Evolutionary conservation across 805 yeast species (phyloP).

Genomic region (Starmerella stigmatis): DNA sequence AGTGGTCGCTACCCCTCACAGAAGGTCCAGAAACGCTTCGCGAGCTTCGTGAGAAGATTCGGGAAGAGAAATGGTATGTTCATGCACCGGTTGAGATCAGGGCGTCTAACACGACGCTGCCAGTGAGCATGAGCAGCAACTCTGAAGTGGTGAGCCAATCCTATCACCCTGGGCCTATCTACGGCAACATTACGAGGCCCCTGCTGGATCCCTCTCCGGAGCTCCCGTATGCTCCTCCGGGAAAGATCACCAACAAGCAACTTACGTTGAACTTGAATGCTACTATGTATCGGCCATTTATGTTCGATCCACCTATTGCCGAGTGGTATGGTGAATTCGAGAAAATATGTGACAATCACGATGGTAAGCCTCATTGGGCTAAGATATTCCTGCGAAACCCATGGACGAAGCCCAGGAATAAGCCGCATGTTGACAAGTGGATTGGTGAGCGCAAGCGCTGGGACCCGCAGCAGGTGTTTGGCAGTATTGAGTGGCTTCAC

Average conservation of each 20-base stretch:
- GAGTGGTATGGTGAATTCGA: conserved; percentile 83
- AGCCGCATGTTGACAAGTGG: conserved; percentile 52
- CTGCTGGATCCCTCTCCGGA: conserved; percentile 70
- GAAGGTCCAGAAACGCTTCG: conserved; percentile 64
- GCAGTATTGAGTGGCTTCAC: conserved; percentile 72
- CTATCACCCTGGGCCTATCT: conserved; percentile 51
- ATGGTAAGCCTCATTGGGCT: conserved; percentile 98
- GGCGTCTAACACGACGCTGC: conserved; percentile 62
- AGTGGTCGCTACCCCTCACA: conserved; percentile 88
- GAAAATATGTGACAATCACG: conserved; percentile 58
- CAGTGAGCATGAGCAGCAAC: conserved; percentile 12
- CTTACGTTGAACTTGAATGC: conserved; percentile 82
- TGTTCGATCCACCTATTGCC: conserved; percentile 52
- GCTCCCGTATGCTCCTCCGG: conserved; percentile 41
- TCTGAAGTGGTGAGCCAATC: too few relatives aligned
- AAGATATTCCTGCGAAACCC: conserved; percentile 70
- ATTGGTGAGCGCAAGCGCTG: conserved; percentile 51
- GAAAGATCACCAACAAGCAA: conserved; percentile 56
- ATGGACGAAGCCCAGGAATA: conserved; percentile 36
- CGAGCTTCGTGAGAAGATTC: conserved; percentile 38
- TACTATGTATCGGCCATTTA: conserved; percentile 92
- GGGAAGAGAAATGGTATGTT: conserved; percentile 60
- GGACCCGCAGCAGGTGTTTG: conserved; percentile 76
- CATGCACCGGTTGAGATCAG: conserved; percentile 95
- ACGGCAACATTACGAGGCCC: conserved; percentile 77